Conservation (phyloP, 768 basidiomycete genomes). For the Leccinum aurantiacum region DNA sequence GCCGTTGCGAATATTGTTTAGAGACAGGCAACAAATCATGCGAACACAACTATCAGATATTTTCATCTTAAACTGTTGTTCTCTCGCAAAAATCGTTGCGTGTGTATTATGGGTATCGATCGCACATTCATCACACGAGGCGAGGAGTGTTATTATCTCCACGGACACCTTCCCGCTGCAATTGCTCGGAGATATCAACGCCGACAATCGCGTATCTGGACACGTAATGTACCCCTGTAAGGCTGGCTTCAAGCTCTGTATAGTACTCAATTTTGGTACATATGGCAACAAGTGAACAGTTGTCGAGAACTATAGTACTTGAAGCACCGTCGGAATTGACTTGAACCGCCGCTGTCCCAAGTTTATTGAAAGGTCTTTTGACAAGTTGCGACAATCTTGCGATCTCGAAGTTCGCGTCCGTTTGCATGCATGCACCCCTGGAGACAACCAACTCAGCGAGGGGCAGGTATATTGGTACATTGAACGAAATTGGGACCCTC, state of each 20-base stretch:
- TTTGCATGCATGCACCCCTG: neutral
- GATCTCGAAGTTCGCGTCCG: neutral
- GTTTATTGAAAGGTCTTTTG: neutral
- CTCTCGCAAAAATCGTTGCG: neutral
- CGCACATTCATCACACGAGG: neutral
- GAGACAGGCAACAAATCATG: neutral
- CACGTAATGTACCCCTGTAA: constrained; percentile 10
- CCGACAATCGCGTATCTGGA: constrained; percentile 19
- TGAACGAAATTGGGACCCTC: neutral
- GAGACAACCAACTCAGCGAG: neutral
- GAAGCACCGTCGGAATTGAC: neutral
- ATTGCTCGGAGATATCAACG: constrained; percentile 6
- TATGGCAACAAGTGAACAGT: constrained; percentile 1
- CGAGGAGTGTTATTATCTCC: constrained; percentile 1
- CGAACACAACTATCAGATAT: neutral
- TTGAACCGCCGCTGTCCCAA: neutral
- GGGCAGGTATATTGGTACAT: neutral
- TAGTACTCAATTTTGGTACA: neutral
- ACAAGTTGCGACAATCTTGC: no score
- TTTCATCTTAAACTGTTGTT: neutral
- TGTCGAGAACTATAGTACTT: neutral
- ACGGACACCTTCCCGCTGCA: neutral
- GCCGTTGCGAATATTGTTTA: neutral
- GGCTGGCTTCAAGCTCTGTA: neutral
- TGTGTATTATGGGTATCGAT: constrained; percentile 2